phyloP scores from a whole-genome alignment of 1,284 basidiomycete genomes.

The Uromyces viciae-fabae region DNA sequence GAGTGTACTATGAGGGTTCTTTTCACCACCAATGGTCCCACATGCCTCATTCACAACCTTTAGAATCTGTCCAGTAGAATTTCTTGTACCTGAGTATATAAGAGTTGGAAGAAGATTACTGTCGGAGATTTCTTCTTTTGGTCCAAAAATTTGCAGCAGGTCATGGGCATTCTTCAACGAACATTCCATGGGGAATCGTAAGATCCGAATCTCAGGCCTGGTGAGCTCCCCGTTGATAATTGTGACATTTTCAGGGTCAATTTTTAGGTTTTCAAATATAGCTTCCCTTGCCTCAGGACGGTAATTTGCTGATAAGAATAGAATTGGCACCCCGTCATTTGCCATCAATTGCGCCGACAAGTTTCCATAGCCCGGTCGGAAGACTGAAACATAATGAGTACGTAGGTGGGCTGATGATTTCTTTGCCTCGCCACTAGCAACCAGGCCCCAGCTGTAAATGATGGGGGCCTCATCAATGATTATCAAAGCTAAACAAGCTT shows the following conservation, averaged over 20 bases:
- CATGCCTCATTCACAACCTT: background rate
- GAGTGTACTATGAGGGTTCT: background rate
- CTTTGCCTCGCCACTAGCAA: background rate
- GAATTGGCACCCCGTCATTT: background rate
- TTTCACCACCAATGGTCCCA: background rate
- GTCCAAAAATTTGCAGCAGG: background rate
- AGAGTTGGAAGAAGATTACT: background rate
- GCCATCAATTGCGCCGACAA: background rate
- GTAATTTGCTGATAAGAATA: background rate
- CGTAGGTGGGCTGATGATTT: background rate
- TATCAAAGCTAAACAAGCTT: background rate
- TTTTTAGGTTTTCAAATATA: background rate
- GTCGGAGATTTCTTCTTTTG: background rate
- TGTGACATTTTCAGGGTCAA: background rate
- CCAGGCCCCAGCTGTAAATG: conserved; percentile 21
- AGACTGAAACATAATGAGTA: background rate
- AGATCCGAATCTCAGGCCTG: background rate
- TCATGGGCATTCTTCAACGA: background rate
- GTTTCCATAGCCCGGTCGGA: background rate
- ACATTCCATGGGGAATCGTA: background rate
- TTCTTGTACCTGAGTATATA: background rate
- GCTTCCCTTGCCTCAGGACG: background rate
- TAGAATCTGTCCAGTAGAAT: background rate
- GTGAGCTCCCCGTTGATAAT: background rate
- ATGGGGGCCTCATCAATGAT: conserved; percentile 3